Evolutionary conservation across 2,329 filamentous ascomycete genomes (phyloP), one percentile per base, ranked within the genome.

Genomic region (Aphanocladium album): DNA sequence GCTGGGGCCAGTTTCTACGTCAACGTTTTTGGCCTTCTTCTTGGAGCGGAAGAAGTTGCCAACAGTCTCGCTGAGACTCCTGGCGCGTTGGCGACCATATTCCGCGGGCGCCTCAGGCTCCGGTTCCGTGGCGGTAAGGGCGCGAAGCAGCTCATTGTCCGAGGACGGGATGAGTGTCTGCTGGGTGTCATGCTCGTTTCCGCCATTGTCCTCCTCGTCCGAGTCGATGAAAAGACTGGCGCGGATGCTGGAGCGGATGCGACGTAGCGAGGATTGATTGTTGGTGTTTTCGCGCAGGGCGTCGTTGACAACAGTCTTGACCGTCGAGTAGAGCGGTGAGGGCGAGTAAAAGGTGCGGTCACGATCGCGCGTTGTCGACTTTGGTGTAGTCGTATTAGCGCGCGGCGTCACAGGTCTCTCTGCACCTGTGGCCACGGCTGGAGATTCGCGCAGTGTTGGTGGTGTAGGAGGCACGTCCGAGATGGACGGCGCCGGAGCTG

Each of bases 251-350:
- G 79, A 79, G 51, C 80, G 76, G 58, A 80, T 74, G 14, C 81
- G 77, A 51, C 78, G 73, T 52, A 79, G 72, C 9, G 80, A 80
- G 11, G 77, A 76, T 59, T 73, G 77, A 45, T 46, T 75, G 75
- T 6, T 75, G 62, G 79, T 76, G 17, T 79, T 73, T 35, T 78
- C 76, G 12, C 80, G 74, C 2, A 83, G 73, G 33, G 78, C 81
- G 64, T 86, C 83, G 46, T 82, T 80, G 47, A 86, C 80, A 0
- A 83, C 82, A 0, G 81, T 81, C 19, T 77, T 83, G 41, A 86
- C 80, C 1, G 83, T 85, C 0, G 83, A 84, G 1, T 83, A 84
- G 37, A 86, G 76, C 0, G 83, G 83, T 0, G 83, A 85, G 12
- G 83, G 83, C 2, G 83, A 85, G 62, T 85, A 83, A 41, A 86